Conservation (phyloP, 441 rosid species). For the Oxalis stricta region DNA sequence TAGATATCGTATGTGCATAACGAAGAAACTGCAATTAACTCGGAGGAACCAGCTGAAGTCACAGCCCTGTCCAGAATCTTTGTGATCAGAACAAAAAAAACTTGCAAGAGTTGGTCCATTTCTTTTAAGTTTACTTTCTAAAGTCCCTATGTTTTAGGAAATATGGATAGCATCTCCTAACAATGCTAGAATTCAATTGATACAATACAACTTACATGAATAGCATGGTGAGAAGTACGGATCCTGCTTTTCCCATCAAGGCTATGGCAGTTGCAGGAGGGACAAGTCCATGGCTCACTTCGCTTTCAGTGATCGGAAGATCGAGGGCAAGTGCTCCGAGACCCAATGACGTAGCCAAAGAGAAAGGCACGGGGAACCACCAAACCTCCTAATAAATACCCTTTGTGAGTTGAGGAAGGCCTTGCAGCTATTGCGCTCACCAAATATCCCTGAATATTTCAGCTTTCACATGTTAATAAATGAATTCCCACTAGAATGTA, state of each 20-base stretch:
- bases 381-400: conserved; percentile 80
- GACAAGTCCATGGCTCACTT: conserved; percentile 76
- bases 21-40: conserved; percentile 86
- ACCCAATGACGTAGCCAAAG: conserved; percentile 82
- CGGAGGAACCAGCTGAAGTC: conserved; percentile 91
- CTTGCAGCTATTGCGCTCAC: conserved; percentile 94
- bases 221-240: conserved; percentile 83
- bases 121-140: too few relatives aligned
- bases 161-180: too few relatives aligned
- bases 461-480: neutral
- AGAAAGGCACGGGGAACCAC: conserved; percentile 97
- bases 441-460: conserved; percentile 67
- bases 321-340: conserved; percentile 89
- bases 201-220: conserved; percentile 51
- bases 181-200: too few relatives aligned
- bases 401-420: conserved; percentile 89
- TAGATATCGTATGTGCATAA: conserved; percentile 85
- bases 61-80: conserved; percentile 62
- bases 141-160: too few relatives aligned
- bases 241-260: conserved; percentile 92
- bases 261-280: conserved; percentile 95
- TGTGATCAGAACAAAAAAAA: too few relatives aligned
- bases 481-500: too few relatives aligned
- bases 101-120: too few relatives aligned
- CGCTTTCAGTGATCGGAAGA: conserved; percentile 52